These are phyloP conservation scores for Xylariaceae sp. DNA, from an alignment of 2,329 filamentous ascomycete genomes.

Conservation along the genomic window DNA sequence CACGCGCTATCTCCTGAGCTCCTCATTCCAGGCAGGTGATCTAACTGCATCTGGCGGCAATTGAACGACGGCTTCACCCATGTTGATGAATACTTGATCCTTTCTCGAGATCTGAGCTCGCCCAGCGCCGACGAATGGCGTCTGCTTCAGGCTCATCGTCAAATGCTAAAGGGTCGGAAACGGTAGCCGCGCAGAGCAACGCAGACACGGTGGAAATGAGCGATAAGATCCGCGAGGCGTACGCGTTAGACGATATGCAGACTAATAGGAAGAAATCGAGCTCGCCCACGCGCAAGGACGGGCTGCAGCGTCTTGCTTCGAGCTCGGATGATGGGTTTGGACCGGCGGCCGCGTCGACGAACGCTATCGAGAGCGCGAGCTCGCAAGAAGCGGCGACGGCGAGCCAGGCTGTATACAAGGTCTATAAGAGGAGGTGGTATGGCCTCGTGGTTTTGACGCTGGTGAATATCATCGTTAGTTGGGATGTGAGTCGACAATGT, in stretches of 20 bases:
- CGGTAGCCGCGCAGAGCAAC: slow-evolving; percentile 2
- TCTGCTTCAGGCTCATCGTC: not conserved
- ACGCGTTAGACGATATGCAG: slow-evolving; percentile 20
- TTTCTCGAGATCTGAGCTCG: too few species aligned
- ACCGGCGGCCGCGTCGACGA: slow-evolving; percentile 5
- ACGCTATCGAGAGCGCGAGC: slow-evolving; percentile 10
- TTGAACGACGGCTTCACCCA: too few species aligned
- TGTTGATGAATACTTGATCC: too few species aligned
- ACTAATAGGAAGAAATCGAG: not conserved
- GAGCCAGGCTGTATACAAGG: slow-evolving; percentile 23
- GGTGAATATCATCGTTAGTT: slow-evolving; percentile 89
- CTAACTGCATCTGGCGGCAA: too few species aligned
- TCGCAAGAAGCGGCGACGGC: slow-evolving; percentile 16
- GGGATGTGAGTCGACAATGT: slow-evolving; percentile 71
- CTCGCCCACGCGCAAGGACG: not conserved
- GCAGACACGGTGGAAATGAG: slow-evolving; percentile 11
- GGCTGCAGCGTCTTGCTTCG: slow-evolving; percentile 23
- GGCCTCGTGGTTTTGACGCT: slow-evolving; percentile 80
- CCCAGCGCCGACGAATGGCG: too few species aligned
- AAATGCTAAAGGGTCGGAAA: not conserved
- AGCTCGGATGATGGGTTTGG: slow-evolving; percentile 10
- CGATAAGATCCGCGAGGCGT: slow-evolving; percentile 22
- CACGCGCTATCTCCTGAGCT: too few species aligned
- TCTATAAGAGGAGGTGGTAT: slow-evolving; percentile 85
- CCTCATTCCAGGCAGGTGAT: too few species aligned